Evolutionary conservation across 73 alveolate species (phyloP).

Genomic region (Effrenium voratum): DNA sequence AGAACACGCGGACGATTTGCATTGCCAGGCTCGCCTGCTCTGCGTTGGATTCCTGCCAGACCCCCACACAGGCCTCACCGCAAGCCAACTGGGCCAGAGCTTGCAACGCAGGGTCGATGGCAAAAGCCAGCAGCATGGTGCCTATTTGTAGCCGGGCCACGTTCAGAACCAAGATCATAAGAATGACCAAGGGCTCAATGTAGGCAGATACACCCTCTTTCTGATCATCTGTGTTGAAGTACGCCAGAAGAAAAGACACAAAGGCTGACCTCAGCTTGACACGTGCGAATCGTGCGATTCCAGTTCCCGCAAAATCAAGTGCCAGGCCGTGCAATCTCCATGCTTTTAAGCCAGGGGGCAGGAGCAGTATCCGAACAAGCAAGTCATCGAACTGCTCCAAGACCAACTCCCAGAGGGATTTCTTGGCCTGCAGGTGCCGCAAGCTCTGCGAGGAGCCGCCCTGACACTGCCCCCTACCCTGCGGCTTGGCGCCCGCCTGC

Average conservation of each 20-base stretch:
- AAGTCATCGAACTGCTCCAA: constrained; percentile 74
- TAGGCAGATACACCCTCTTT: constrained; percentile 96
- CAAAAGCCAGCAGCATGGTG: too few relatives aligned
- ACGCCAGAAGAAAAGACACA: constrained; percentile 80
- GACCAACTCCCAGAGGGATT: constrained; percentile 83
- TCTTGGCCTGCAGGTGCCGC: constrained; percentile 8
- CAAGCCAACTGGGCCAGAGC: background rate
- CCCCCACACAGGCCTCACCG: constrained; percentile 95
- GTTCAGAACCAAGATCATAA: constrained; percentile 96
- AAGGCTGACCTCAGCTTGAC: constrained; percentile 60
- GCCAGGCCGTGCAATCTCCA: background rate
- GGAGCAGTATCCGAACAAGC: constrained; percentile 69
- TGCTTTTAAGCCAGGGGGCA: background rate
- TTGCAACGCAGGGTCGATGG: too few relatives aligned
- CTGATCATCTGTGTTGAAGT: constrained; percentile 67
- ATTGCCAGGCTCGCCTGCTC: too few relatives aligned
- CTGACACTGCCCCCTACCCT: background rate
- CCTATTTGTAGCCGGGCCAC: constrained; percentile 88
- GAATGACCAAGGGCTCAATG: constrained; percentile 98
- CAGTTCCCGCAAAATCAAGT: background rate
- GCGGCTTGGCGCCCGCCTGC: background rate
- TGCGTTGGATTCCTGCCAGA: constrained; percentile 99
- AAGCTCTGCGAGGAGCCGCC: too few relatives aligned
- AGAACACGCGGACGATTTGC: too few relatives aligned
- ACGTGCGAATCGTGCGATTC: too few relatives aligned